A percentile compares a stretch with the other conserved stretches of the same genome.
Conservation (phyloP, 2,329 filamentous ascomycete species). For the Metarhizium humberi region DNA sequence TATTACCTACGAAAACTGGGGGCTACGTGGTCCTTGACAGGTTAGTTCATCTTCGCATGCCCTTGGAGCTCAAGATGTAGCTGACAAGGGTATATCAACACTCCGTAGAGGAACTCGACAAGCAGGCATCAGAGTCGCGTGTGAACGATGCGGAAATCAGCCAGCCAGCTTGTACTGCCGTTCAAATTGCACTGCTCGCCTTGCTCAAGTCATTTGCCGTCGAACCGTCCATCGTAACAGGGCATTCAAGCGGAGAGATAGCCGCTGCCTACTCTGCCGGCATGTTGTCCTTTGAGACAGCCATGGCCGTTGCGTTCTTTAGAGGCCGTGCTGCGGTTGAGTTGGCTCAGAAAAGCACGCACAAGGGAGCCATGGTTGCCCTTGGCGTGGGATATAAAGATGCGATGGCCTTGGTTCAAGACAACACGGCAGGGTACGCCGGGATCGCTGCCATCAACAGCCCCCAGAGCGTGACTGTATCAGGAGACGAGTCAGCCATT, state of each 20-base stretch:
- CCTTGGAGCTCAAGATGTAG: too few species aligned
- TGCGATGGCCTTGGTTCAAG: slow-evolving; percentile 2
- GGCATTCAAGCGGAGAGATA: slow-evolving; percentile 26
- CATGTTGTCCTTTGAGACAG: slow-evolving; percentile 13
- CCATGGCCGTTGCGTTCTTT: slow-evolving; percentile 10
- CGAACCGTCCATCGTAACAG: slow-evolving; percentile 14
- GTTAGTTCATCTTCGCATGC: too few species aligned
- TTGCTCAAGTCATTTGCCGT: slow-evolving; percentile 19
- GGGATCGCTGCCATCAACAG: slow-evolving; percentile 20
- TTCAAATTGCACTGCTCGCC: slow-evolving; percentile 28
- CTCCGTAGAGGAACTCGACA: slow-evolving; percentile 14
- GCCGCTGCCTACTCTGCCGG: slow-evolving; percentile 22
- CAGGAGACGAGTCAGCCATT: slow-evolving; percentile 19
- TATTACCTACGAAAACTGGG: slow-evolving; percentile 11
- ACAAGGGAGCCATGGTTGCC: slow-evolving; percentile 17
- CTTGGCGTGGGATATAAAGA: slow-evolving; percentile 12
- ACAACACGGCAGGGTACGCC: slow-evolving; percentile 2
- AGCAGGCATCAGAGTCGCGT: slow-evolving; percentile 4
- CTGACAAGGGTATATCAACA: too few species aligned
- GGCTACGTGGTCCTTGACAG: slow-evolving; percentile 15
- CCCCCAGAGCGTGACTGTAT: slow-evolving; percentile 19
- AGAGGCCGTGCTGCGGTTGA: slow-evolving; percentile 9
- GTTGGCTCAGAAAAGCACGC: background rate
- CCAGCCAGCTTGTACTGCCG: slow-evolving; percentile 26
- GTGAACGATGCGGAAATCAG: slow-evolving; percentile 10